Evolutionary conservation across 768 basidiomycete genomes (phyloP).

Genomic region (Strobilomyces dryophilus): DNA sequence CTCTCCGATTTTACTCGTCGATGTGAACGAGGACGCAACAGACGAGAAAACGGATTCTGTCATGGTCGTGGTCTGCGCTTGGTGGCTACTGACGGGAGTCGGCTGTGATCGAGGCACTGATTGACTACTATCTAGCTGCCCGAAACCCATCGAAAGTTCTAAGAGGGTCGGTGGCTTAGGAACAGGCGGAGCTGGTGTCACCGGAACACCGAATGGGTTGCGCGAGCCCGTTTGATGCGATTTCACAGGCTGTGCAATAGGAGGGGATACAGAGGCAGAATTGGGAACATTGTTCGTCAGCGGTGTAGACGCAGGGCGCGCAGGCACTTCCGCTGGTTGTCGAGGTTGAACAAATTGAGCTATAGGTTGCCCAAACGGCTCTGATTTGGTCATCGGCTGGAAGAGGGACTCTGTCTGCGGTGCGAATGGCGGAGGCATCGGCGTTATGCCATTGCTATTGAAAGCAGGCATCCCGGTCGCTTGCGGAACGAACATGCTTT

Average conservation of each 20-base stretch:
- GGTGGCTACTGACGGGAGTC: conserved; percentile 28
- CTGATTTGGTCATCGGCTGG: conserved; percentile 12
- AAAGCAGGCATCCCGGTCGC: conserved; percentile 54
- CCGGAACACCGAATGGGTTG: conserved; percentile 89
- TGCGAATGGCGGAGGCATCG: conserved; percentile 7
- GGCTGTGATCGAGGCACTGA: conserved; percentile 26
- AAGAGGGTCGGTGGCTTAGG: conserved; percentile 79
- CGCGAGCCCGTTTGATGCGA: conserved; percentile 91
- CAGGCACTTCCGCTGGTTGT: conserved; percentile 33
- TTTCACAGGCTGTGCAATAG: conserved; percentile 60
- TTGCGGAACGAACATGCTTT: conserved; percentile 67
- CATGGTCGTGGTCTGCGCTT: conserved; percentile 24
- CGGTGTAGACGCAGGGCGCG: conserved; percentile 73
- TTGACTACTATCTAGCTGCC: conserved; percentile 27
- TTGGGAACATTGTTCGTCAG: conserved; percentile 38
- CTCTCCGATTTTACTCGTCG: conserved; percentile 34
- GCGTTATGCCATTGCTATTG: conserved; percentile 23
- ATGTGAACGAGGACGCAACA: conserved; percentile 71
- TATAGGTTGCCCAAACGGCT: conserved; percentile 7
- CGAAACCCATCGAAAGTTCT: conserved; percentile 62
- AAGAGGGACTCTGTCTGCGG: conserved; percentile 11
- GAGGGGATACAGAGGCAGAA: conserved; percentile 35
- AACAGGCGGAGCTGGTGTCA: conserved; percentile 55
- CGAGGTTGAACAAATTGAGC: conserved; percentile 7
- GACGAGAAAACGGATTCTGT: conserved; percentile 53